Evolutionary conservation across 1,284 basidiomycete genomes (phyloP), one percentile per base, ranked within the genome.

Genomic region (Cutaneotrichosporon daszewskae): DNA sequence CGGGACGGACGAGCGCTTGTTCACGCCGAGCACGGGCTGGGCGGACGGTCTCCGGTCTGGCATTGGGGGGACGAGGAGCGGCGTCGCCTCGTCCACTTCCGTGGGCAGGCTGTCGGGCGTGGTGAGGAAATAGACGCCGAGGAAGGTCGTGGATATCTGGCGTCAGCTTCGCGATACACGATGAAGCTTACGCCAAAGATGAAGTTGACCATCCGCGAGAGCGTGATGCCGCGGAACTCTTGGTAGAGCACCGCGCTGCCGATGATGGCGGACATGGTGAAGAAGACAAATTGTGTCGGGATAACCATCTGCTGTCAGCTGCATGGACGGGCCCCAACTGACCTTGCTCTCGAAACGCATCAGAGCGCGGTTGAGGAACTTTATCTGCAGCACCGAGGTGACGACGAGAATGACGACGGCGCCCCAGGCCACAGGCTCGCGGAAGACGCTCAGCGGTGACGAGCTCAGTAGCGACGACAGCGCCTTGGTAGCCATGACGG

Each of bases 171-270:
- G 13, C 4, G 32, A 4, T 13, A 18, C 1, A 14, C n/a, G 13
- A 5, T 8, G 13, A 17, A 4, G 54, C 67, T 54, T 46, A 70
- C 68, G 18, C 68, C 68, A 38, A 71, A 71, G 16, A 57, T 56
- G 45, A 71, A 71, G 47, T 71, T 69, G 47, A 92, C 76, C 53
- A 91, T 78, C 58, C 85, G 79, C 61, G 91, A 84, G 64, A 89
- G 83, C 12, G 78, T 77, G 12, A 85, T 81, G 47, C 78, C 79
- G 51, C 81, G 78, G 72, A 98, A 96, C 68, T 97, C 94, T 25
- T 87, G 84, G 64, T 94, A 98, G 3, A 97, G 77, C 17, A 97
- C 85, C 0, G 90, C 88, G 4, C 87, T 91, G 19, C 92, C 92
- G 34, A 89, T 74, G 54, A 98, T 94, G 4, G 89, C 89, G 4